Evolutionary conservation across 768 basidiomycete species (phyloP).

Genomic region (Lentinula boryana): DNA sequence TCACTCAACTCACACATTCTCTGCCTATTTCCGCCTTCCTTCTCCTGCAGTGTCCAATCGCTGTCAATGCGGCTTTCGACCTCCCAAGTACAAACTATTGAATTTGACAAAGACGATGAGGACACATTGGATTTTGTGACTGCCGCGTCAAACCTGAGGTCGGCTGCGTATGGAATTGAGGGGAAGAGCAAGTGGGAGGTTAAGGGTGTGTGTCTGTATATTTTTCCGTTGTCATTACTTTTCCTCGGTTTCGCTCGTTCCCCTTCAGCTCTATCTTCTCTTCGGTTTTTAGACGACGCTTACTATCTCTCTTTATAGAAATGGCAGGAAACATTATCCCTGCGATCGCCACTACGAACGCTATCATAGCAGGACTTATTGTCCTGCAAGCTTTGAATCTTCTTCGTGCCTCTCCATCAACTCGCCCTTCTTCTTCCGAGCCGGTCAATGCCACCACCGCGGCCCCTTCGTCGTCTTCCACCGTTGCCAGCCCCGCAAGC

Average conservation of each 20-base stretch:
- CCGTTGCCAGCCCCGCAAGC: too few relatives aligned
- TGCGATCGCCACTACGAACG: constrained; percentile 98
- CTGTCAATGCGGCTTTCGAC: constrained; percentile 62
- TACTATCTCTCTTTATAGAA: constrained; percentile 38
- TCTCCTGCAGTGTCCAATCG: constrained; percentile 61
- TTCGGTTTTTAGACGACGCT: too few relatives aligned
- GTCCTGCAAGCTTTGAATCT: constrained; percentile 89
- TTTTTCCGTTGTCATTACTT: neutral
- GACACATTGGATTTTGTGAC: constrained; percentile 97
- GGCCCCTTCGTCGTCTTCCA: constrained; percentile 23
- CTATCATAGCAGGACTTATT: constrained; percentile 91
- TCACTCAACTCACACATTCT: constrained; percentile 7
- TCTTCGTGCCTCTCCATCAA: constrained; percentile 35
- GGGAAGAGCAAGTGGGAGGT: constrained; percentile 94
- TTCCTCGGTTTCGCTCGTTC: too few relatives aligned
- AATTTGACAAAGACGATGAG: constrained; percentile 98
- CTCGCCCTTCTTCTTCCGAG: neutral
- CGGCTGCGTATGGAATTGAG: constrained; percentile 83
- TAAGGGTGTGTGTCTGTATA: constrained; percentile 75
- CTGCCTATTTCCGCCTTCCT: neutral
- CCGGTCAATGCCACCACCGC: neutral
- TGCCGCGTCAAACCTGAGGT: constrained; percentile 88
- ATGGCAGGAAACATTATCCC: constrained; percentile 99
- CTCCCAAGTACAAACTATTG: constrained; percentile 59
- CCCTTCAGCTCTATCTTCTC: too few relatives aligned